These are phyloP conservation scores for Colletotrichum kahawae DNA, from an alignment of 2,329 filamentous ascomycete species.

Conservation along the genomic window DNA sequence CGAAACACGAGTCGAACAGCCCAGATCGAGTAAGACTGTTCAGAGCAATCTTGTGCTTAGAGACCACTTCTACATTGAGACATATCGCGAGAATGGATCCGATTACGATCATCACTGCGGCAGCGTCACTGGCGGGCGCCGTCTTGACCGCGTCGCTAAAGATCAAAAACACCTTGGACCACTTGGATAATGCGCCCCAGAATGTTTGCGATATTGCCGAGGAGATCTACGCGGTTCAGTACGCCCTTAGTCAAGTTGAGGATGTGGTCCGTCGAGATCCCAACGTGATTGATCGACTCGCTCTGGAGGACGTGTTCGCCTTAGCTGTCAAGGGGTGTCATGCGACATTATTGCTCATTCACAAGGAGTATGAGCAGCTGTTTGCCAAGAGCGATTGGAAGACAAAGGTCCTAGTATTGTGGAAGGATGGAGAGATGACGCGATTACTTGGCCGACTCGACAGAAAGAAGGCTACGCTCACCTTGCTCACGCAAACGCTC, in stretches of 20 bases:
- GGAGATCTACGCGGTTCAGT: conserved; percentile 11
- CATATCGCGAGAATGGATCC: conserved; percentile 28
- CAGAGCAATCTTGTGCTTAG: background rate
- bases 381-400: conserved; percentile 9
- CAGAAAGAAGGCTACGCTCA: conserved; percentile 14
- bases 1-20: background rate
- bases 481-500: conserved; percentile 13
- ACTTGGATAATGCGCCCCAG: conserved; percentile 8
- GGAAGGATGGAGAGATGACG: conserved; percentile 17
- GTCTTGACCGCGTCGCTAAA: conserved; percentile 15
- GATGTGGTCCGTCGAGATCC: conserved; percentile 12
- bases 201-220: conserved; percentile 12
- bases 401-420: background rate
- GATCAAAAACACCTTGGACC: conserved; percentile 9
- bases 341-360: conserved; percentile 5
- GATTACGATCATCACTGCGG: conserved; percentile 27
- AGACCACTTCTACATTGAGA: too few relatives aligned
- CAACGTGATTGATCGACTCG: conserved; percentile 1
- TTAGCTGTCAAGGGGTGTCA: conserved; percentile 18
- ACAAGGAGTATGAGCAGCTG: conserved; percentile 13
- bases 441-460: conserved; percentile 3
- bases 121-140: conserved; percentile 10
- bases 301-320: conserved; percentile 7
- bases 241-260: conserved; percentile 13
- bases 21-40: background rate